Percentiles rank a stretch among this genome's conserved stretches.
phyloP scores from a whole-genome alignment of 2,329 filamentous ascomycete genomes.

The Microsporum canis region DNA sequence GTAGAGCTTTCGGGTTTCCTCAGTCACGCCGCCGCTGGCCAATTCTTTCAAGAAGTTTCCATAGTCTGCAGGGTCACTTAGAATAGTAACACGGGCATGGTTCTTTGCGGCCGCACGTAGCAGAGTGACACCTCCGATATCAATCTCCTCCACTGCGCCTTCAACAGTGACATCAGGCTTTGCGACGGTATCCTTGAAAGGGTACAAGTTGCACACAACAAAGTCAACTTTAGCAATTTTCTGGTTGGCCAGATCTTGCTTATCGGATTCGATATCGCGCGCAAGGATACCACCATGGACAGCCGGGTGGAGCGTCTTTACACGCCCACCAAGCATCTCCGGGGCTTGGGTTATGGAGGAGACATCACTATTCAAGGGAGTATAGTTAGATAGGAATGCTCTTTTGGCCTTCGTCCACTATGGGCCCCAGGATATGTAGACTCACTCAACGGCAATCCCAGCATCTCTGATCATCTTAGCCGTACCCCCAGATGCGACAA shows the following conservation, averaged over 20 bases:
- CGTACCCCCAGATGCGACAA: constrained; percentile 90
- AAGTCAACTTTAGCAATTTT: constrained; percentile 93
- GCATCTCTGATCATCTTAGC: constrained; percentile 94
- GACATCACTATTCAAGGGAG: constrained; percentile 56
- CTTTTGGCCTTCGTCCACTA: neutral
- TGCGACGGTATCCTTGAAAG: constrained; percentile 95
- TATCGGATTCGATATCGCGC: constrained; percentile 84
- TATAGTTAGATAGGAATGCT: neutral
- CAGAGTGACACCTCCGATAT: constrained; percentile 94
- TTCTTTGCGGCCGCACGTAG: constrained; percentile 97
- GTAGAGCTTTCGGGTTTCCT: constrained; percentile 74
- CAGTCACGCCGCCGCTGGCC: constrained; percentile 63
- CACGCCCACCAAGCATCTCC: constrained; percentile 85
- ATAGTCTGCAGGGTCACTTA: constrained; percentile 90
- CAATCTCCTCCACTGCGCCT: constrained; percentile 96
- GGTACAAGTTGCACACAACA: constrained; percentile 96
- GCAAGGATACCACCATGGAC: constrained; percentile 79
- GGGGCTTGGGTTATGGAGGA: constrained; percentile 94
- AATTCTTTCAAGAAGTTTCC: constrained; percentile 87
- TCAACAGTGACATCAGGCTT: constrained; percentile 95
- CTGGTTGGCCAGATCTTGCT: constrained; percentile 91
- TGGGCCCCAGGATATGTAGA: constrained; percentile 11
- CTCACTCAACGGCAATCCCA: constrained; percentile 87
- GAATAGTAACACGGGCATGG: constrained; percentile 86
- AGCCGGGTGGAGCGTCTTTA: constrained; percentile 94